Conservation (phyloP, 2,329 filamentous ascomycete species). For the Penicillium expansum region DNA sequence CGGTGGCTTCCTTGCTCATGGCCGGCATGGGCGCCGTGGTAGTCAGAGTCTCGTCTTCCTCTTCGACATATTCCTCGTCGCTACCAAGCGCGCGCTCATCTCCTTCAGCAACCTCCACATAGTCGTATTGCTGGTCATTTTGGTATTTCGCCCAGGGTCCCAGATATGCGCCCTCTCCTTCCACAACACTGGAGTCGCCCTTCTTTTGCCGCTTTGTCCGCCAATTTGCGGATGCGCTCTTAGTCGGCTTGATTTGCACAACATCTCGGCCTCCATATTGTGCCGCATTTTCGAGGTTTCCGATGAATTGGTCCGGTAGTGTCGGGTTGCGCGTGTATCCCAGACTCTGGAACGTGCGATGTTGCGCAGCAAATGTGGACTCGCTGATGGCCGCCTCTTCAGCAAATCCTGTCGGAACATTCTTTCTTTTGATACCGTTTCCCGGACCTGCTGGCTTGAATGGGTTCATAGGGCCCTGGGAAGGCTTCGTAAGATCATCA, state of each 20-base stretch:
- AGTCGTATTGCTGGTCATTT: conserved; percentile 67
- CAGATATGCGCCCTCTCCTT: conserved; percentile 83
- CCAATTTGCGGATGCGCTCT: conserved; percentile 67
- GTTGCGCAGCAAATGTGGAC: conserved; percentile 81
- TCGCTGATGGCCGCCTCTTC: conserved; percentile 88
- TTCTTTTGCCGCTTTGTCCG: conserved; percentile 78
- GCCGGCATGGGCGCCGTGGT: conserved; percentile 47
- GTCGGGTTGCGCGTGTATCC: conserved; percentile 53
- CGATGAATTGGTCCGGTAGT: conserved; percentile 43
- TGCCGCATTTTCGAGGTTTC: conserved; percentile 48
- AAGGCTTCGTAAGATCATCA: conserved; percentile 65
- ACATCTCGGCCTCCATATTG: conserved; percentile 52
- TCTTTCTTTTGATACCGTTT: conserved; percentile 68
- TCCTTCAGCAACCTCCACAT: conserved; percentile 62
- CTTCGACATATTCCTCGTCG: conserved; percentile 77
- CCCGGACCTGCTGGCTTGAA: conserved; percentile 61
- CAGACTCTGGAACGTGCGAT: conserved; percentile 73
- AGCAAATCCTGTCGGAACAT: conserved; percentile 79
- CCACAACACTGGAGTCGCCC: conserved; percentile 77
- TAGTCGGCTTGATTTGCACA: conserved; percentile 58
- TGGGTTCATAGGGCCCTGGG: conserved; percentile 69
- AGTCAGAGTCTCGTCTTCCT: conserved; percentile 55
- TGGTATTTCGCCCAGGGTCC: conserved; percentile 92
- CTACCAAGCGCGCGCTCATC: conserved; percentile 69
- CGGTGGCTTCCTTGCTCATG: conserved; percentile 51